A percentile compares a stretch with the other conserved stretches of the same genome.
Conservation (phyloP, 2,329 filamentous ascomycete genomes). For the Ophiocordyceps robertsii region DNA sequence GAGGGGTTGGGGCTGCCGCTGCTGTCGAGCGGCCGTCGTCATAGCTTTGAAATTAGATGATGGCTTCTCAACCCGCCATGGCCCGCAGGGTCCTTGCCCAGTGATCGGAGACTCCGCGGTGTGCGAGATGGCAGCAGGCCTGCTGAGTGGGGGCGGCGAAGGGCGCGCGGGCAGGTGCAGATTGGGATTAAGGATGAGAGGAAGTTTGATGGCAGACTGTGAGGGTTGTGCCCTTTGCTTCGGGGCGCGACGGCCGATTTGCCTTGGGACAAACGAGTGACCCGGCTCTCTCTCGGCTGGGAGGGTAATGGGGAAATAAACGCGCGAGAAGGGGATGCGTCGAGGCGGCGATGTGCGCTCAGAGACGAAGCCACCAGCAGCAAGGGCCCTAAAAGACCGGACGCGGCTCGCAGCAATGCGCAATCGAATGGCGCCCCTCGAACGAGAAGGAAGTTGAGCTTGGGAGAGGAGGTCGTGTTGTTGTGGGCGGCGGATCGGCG, state of each 20-base stretch:
- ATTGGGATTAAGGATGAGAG: too few relatives aligned
- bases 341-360: too few relatives aligned
- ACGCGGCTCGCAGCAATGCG: neutral
- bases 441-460: neutral
- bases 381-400: neutral
- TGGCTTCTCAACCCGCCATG: slow-evolving; percentile 20
- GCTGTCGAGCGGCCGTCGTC: slow-evolving; percentile 24
- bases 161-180: too few relatives aligned
- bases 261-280: too few relatives aligned
- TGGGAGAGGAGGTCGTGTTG: neutral
- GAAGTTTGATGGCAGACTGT: too few relatives aligned
- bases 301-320: too few relatives aligned
- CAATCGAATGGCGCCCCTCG: neutral
- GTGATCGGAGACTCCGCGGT: neutral
- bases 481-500: slow-evolving; percentile 1
- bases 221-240: too few relatives aligned
- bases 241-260: too few relatives aligned
- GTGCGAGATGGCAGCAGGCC: neutral
- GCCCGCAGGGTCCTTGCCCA: slow-evolving; percentile 7
- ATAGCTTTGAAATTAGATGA: slow-evolving; percentile 20
- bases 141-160: neutral
- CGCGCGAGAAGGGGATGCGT: too few relatives aligned
- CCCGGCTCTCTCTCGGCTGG: too few relatives aligned
- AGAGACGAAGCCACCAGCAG: neutral
- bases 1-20: slow-evolving; percentile 15